phyloP scores from a whole-genome alignment of 495 filamentous ascomycete species.

The Penicillium crystallinum region DNA sequence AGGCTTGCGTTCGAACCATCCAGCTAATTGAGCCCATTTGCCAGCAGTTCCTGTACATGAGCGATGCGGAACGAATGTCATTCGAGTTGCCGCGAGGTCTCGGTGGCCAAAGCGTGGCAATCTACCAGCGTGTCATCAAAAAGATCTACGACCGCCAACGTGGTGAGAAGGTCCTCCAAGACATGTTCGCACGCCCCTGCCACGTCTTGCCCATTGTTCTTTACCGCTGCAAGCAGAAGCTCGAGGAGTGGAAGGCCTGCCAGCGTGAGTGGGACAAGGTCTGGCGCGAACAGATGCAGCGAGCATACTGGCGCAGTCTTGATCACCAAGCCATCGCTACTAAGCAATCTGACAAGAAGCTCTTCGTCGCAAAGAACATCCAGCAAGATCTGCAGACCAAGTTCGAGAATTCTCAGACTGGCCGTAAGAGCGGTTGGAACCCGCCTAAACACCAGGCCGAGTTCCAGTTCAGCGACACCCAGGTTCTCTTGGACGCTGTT shows the following conservation, averaged over 20 bases:
- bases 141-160: conserved; percentile 92
- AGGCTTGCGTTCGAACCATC: conserved; percentile 86
- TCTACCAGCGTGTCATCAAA: conserved; percentile 94
- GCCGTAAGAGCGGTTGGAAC: conserved; percentile 54
- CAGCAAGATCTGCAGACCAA: conserved; percentile 80
- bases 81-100: conserved; percentile 78
- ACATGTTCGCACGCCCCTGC: conserved; percentile 76
- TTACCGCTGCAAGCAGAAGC: conserved; percentile 82
- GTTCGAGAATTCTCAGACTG: conserved; percentile 74
- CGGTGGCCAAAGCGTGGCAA: conserved; percentile 89
- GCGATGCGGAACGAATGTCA: conserved; percentile 58
- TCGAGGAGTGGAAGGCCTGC: conserved; percentile 93
- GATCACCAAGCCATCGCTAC: conserved; percentile 90
- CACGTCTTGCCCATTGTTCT: conserved; percentile 82
- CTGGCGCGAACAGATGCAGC: conserved; percentile 89
- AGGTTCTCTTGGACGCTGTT: conserved; percentile 74
- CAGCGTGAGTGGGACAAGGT: conserved; percentile 99
- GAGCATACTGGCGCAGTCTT: conserved; percentile 89
- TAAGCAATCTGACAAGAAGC: conserved; percentile 80
- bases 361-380: conserved; percentile 80
- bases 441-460: conserved; percentile 66
- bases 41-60: conserved; percentile 75
- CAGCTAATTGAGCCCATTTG: conserved; percentile 92
- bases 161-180: conserved; percentile 72
- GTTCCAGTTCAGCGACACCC: conserved; percentile 67